Evolutionary conservation across 208 protist genomes (phyloP).

Genomic region (Naegleria fowleri): DNA sequence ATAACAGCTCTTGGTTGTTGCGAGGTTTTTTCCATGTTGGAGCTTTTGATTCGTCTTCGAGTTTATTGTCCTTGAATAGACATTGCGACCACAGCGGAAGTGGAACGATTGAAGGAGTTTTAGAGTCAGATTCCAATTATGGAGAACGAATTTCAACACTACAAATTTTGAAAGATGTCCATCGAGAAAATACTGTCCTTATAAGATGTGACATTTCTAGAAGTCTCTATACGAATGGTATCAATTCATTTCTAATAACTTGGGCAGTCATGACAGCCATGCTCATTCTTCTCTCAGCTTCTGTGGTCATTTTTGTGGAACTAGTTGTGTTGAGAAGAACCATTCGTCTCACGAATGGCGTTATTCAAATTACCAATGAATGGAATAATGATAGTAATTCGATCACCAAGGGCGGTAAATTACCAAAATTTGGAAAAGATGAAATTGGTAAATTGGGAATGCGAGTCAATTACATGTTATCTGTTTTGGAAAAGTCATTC

Average conservation of each 20-base stretch:
- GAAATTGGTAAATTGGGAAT: constrained; percentile 7
- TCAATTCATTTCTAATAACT: neutral
- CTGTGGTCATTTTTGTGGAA: neutral
- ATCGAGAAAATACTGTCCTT: neutral
- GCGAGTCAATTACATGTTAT: neutral
- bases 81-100: neutral
- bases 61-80: neutral
- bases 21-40: neutral
- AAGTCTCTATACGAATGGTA: neutral
- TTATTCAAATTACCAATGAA: neutral
- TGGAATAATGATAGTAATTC: neutral
- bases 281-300: neutral
- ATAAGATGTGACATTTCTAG: neutral
- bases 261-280: neutral
- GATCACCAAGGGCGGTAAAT: neutral
- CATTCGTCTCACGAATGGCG: neutral
- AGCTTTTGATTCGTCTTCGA: neutral
- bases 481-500: neutral
- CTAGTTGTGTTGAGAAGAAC: neutral
- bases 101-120: neutral
- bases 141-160: neutral
- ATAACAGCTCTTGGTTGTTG: neutral
- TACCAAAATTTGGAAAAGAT: neutral
- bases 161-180: neutral
- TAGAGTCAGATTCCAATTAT: neutral